Base-by-base conservation (phyloP, 1,284 basidiomycete genomes). In the Taiwanofungus camphoratus region DNA sequence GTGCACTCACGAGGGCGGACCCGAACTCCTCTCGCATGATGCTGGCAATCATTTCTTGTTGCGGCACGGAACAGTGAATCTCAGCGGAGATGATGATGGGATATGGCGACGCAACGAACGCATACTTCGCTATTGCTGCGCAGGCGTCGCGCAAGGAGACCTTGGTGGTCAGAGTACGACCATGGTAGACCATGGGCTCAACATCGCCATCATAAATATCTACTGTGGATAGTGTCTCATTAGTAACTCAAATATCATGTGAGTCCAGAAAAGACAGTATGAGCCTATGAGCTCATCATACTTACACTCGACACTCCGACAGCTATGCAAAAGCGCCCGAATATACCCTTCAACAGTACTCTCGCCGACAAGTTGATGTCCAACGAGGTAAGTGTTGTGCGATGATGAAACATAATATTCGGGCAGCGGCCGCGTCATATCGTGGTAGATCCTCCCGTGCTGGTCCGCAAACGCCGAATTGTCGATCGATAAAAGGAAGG, bases 301-400 rank as follows among this genome's bases (percentile, higher is more conserved):
- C 87, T 55, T 54, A 92, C 92, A 64, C 64, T 97, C 92, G 26
- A 99, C 95, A 45, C 87, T 91, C 15, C 95, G 78, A 54, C 94
- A 97, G 22, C 92, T 86, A 45, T 89, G 87, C 38, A 96, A 71
- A 32, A 99, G 70, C 0, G 94, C 94, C 0, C 95, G 78, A 48
- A 97, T 92, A 60, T 98, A 99, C 0, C 95, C 95, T 58, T 98
- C 95, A 30, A 95, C 83, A 0, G 95, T 97, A 50, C 90, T 93
- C 42, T 87, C 84, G 2, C 96, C 95, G 7, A 94, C 80, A 45
- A 96, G 82, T 60, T 99, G 96, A 53, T 92, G 82, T 0, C 94
- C 94, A 9, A 97, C 84, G 4, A 99, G 81, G 57, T 99, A 99
- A 0, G 96, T 99, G 57, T 99, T 99, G 60, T 99, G 96, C 23